These are phyloP conservation scores for Kregervanrija fluxuum DNA, from an alignment of 805 yeast genomes.

Conservation along the genomic window DNA sequence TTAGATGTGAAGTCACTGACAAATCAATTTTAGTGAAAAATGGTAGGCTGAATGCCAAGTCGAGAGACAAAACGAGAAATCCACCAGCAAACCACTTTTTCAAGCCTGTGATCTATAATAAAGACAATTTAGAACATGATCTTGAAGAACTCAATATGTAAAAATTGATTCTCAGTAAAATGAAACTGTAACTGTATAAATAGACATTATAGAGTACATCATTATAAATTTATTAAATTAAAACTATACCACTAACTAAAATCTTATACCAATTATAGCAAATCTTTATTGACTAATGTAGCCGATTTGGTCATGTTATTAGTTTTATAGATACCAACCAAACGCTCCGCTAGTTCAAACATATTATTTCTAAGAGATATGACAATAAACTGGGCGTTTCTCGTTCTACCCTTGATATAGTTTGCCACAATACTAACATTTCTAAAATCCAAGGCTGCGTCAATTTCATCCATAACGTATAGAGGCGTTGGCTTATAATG, in stretches of 20 bases:
- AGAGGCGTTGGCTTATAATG: conserved; percentile 95
- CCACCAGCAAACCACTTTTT: conserved; percentile 11
- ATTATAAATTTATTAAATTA: not conserved
- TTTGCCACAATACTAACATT: conserved; percentile 97
- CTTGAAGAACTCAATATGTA: conserved; percentile 8
- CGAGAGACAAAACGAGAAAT: conserved; percentile 1
- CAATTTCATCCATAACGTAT: conserved; percentile 98
- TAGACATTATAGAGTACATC: not conserved
- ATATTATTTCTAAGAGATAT: conserved; percentile 92
- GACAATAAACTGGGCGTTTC: conserved; percentile 93
- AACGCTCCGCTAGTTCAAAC: conserved; percentile 93
- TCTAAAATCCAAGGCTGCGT: conserved; percentile 95
- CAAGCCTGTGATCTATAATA: conserved; percentile 8
- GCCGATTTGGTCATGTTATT: conserved; percentile 86
- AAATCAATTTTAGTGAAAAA: conserved; percentile 8
- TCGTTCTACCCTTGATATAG: conserved; percentile 90
- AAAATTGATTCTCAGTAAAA: not conserved
- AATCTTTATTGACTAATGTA: conserved; percentile 61
- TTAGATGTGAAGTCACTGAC: conserved; percentile 16
- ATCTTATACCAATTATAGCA: conserved; percentile 3
- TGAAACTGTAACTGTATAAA: not conserved
- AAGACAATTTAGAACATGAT: conserved; percentile 3
- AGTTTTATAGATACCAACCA: conserved; percentile 93
- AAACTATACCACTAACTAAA: not conserved
- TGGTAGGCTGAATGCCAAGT: not conserved